Percentiles rank a stretch among this genome's conserved stretches.
Evolutionary conservation across 2,329 filamentous ascomycete genomes (phyloP).

Genomic region (Microcyclospora tardicrescens): DNA sequence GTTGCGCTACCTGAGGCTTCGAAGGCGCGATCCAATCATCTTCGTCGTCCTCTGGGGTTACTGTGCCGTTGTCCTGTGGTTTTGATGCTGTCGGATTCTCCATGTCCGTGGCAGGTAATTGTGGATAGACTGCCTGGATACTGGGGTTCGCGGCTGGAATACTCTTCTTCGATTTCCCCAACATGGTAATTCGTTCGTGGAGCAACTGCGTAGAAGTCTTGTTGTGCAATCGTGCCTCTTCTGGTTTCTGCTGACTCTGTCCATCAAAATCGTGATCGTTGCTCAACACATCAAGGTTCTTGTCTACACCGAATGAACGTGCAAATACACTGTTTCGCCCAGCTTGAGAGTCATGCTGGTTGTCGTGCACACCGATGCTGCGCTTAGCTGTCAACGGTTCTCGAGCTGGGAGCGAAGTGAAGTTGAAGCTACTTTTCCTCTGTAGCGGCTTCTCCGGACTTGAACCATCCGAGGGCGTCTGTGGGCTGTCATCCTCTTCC

Average conservation of each 20-base stretch:
- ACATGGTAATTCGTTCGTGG: conserved; percentile 79
- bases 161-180: conserved; percentile 42
- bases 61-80: conserved; percentile 10
- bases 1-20: conserved; percentile 11
- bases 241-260: conserved; percentile 29
- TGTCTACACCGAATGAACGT: conserved; percentile 3
- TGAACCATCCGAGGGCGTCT: conserved; percentile 52
- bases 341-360: conserved; percentile 50
- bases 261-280: conserved; percentile 44
- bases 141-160: conserved; percentile 18
- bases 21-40: conserved; percentile 47
- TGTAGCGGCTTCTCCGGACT: conserved; percentile 65
- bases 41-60: conserved; percentile 34
- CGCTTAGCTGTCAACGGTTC: conserved; percentile 78
- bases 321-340: conserved; percentile 51
- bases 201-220: conserved; percentile 90
- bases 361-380: conserved; percentile 63
- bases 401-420: conserved; percentile 80
- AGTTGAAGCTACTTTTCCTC: conserved; percentile 89
- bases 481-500: conserved; percentile 29
- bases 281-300: conserved; percentile 10
- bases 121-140: conserved; percentile 29
- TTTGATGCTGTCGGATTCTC: conserved; percentile 4
- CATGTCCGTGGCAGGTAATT: conserved; percentile 19
- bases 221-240: conserved; percentile 47